These are phyloP conservation scores for Phytophthora tubulina DNA, from an alignment of 352 stramenopile species.

Conservation along the genomic window DNA sequence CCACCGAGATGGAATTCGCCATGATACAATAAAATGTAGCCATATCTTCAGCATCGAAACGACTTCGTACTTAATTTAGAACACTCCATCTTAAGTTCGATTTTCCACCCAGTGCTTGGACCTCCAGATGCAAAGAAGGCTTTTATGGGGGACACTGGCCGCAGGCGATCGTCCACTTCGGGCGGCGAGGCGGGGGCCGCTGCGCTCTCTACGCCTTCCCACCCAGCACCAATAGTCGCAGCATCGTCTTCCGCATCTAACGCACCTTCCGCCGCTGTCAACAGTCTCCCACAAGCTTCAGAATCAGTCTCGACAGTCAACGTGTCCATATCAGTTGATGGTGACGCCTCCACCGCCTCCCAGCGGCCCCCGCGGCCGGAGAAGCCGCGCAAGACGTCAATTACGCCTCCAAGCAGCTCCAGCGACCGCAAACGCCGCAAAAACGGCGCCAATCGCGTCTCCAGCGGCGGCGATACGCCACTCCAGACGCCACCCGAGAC, in stretches of 20 bases:
- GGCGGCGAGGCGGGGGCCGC: conserved; percentile 5
- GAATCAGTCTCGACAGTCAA: conserved; percentile 17
- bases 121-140: conserved; percentile 34
- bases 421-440: conserved; percentile 34
- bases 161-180: conserved; percentile 20
- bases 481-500: conserved; percentile 13
- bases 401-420: conserved; percentile 3
- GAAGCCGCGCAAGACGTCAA: conserved; percentile 21
- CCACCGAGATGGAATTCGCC: conserved; percentile 84
- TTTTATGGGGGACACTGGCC: conserved; percentile 40
- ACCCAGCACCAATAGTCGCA: conserved; percentile 1
- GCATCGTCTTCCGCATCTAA: conserved; percentile 7
- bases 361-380: conserved; percentile 21
- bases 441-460: conserved; percentile 13
- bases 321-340: conserved; percentile 1
- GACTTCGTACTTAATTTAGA: neutral
- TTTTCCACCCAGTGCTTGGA: conserved; percentile 13
- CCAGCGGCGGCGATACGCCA: conserved; percentile 28
- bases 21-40: conserved; percentile 55
- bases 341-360: conserved; percentile 14
- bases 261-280: neutral
- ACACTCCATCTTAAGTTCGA: conserved; percentile 15
- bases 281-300: conserved; percentile 3
- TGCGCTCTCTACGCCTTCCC: neutral
- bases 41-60: neutral